Base-by-base conservation (phyloP, 441 rosid genomes). In the Jatropha multifida region DNA sequence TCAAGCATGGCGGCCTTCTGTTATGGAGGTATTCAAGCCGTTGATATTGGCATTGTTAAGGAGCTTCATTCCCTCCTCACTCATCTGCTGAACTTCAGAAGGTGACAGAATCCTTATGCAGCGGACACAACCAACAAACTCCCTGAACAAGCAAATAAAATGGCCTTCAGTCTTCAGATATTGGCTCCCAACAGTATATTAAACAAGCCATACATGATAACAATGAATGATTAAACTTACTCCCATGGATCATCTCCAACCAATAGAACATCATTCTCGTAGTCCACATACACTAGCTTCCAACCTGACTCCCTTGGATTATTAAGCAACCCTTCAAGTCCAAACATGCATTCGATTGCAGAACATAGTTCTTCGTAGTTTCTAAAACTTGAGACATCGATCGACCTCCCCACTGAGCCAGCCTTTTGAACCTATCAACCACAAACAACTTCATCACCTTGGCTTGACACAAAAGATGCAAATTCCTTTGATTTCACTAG, bases 221-320 rank as follows among this genome's bases (percentile, higher is more conserved):
- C 40, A 8, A n/a, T 1, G 23, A 37, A 49, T 41, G 12, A 23
- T 6, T 56, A 55, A 18, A 83, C 98, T 88, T 86, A 96, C 99
- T 94, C 97, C 99, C 98, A 96, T 13, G 98, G 99, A 83, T 94
- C 99, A 84, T 96, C 99, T 27, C 99, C 99, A 5, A 96, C 92
- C 5, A 96, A 98, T 12, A 94, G 90, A 76, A 94, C 98, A 71
- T 96, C 99, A 71, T 88, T 92, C 85, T 94, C 99, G 59, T 90
- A 94, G 81, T 96, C 99, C 59, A 96, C 99, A 59, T 94, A 96
- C 15, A 96, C 99, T 61, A 94, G 84, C 78, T 94, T 92, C 99
- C 99, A 96, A 12, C 94, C 95, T 0, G 98, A 90, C 60, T 89
- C 97, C 81, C 89, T 86, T 0, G 92, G 94, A 71, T 86, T 88